Base-by-base conservation (phyloP, 306 rosid species). In the Oemleria cerasiformis region DNA sequence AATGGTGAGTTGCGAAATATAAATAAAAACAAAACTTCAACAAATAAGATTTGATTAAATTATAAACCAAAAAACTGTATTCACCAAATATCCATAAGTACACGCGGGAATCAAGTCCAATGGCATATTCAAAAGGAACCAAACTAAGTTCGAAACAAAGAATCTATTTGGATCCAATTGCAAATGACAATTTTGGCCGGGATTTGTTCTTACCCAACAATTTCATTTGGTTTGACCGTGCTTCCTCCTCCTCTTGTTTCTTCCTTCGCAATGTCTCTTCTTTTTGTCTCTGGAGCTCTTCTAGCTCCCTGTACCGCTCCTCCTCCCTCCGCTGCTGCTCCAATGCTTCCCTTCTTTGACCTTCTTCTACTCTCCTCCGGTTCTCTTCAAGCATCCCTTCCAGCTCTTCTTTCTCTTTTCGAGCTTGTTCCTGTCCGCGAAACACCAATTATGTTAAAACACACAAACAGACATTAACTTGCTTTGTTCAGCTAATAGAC, bases 221-320 rank as follows among this genome's bases (percentile, higher is more conserved):
- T 81, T 92, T 95, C 72, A 88, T 88, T 82, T 95, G 99, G 83
- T 91, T 95, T 48, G 42, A 5, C 49, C 92, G 87, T 59, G 88
- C 92, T 84, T 95, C 92, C 30, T 91, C 99, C 84, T 91, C 97
- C 67, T 91, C 93, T 59, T 82, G 96, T 84, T 88, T 89, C 86
- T 89, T 91, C 86, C 96, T 86, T 45, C 86, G 82, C 92, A 89
- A 73, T 3, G 90, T 89, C 78, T 91, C 99, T 85, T 94, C 99
- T 59, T 89, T 89, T n/a, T n/a, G n/a, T n/a, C n/a, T n/a, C n/a
- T n/a, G n/a, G n/a, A n/a, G n/a, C n/a, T n/a, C n/a, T n/a, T 91
- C 99, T n/a, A 95, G 90, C 81, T 95, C 97, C n/a, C 86, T 84
- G 55, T 89, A 91, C 56, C 97, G 90, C 65, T 95, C 99, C 83